These are phyloP conservation scores for sunflower (Helianthus annuus) DNA, from an alignment of 129 eudicot genomes.

Conservation along the genomic window DNA sequence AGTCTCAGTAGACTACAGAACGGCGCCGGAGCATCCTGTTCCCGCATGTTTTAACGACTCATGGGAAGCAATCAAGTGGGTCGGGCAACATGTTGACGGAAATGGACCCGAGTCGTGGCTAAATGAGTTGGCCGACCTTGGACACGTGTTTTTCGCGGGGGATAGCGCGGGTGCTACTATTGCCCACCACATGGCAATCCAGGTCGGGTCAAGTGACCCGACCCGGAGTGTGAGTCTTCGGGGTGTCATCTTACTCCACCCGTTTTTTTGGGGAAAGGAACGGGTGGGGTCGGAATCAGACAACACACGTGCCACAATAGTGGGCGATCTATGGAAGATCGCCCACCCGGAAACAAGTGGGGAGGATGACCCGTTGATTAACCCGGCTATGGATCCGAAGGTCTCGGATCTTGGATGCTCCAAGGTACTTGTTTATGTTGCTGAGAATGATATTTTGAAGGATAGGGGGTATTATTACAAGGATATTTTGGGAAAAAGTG, in stretches of 20 bases:
- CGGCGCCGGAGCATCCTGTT: slow-evolving; percentile 56
- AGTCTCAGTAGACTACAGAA: slow-evolving; percentile 49
- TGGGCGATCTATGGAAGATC: background rate
- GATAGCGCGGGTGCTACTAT: slow-evolving; percentile 54
- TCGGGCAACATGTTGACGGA: slow-evolving; percentile 32
- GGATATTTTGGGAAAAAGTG: slow-evolving; percentile 10
- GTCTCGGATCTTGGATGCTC: slow-evolving; percentile 27
- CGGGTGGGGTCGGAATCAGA: slow-evolving; percentile 23
- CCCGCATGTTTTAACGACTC: slow-evolving; percentile 56
- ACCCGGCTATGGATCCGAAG: slow-evolving; percentile 33
- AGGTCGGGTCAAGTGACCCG: slow-evolving; percentile 14
- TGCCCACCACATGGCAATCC: slow-evolving; percentile 18
- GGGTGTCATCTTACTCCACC: slow-evolving; percentile 49
- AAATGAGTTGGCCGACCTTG: slow-evolving; percentile 34
- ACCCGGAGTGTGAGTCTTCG: slow-evolving; percentile 6
- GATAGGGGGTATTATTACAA: slow-evolving; percentile 28
- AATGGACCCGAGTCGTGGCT: slow-evolving; percentile 39
- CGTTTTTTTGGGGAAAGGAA: slow-evolving; percentile 54
- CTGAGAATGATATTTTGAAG: slow-evolving; percentile 21
- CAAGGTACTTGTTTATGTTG: slow-evolving; percentile 23
- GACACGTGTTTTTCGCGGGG: slow-evolving; percentile 37
- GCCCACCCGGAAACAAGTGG: slow-evolving; percentile 25
- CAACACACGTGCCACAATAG: background rate
- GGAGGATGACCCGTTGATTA: slow-evolving; percentile 34
- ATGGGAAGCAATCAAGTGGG: slow-evolving; percentile 68